Evolutionary conservation across 1,284 basidiomycete species (phyloP).

Genomic region (Ceratobasidium sp.): DNA sequence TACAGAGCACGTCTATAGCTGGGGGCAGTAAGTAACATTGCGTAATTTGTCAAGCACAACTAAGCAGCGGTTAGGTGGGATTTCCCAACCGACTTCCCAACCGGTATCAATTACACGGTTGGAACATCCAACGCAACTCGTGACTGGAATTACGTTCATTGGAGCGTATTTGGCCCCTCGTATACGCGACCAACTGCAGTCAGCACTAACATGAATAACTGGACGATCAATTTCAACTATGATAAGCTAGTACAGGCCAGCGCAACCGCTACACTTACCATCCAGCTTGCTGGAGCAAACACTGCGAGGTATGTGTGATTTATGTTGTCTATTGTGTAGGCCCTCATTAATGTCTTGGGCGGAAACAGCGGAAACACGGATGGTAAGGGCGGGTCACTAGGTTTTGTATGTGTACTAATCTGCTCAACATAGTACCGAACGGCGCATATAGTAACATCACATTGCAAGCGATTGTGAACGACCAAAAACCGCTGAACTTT

Average conservation of each 20-base stretch:
- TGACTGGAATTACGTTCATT: conserved; percentile 52
- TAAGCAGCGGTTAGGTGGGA: conserved; percentile 43
- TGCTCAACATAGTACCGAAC: conserved; percentile 49
- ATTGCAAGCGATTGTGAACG: conserved; percentile 50
- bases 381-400: conserved; percentile 36
- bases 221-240: conserved; percentile 51
- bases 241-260: conserved; percentile 30
- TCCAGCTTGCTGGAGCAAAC: conserved; percentile 37
- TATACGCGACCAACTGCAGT: conserved; percentile 18
- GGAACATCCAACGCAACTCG: conserved; percentile 48
- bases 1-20: not conserved
- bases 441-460: conserved; percentile 51
- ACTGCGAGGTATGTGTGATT: conserved; percentile 28
- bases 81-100: conserved; percentile 51
- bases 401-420: conserved; percentile 45
- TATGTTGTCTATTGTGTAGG: not conserved
- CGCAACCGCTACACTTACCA: conserved; percentile 27
- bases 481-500: conserved; percentile 48
- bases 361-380: conserved; percentile 16
- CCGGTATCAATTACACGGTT: conserved; percentile 51
- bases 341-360: not conserved
- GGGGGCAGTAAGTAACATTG: not conserved
- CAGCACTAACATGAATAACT: conserved; percentile 51
- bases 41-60: conserved; percentile 22
- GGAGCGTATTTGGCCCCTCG: conserved; percentile 50